Base-by-base conservation (phyloP, 1,139 yeast species). In the Sugiyamaella xylanicola region DNA sequence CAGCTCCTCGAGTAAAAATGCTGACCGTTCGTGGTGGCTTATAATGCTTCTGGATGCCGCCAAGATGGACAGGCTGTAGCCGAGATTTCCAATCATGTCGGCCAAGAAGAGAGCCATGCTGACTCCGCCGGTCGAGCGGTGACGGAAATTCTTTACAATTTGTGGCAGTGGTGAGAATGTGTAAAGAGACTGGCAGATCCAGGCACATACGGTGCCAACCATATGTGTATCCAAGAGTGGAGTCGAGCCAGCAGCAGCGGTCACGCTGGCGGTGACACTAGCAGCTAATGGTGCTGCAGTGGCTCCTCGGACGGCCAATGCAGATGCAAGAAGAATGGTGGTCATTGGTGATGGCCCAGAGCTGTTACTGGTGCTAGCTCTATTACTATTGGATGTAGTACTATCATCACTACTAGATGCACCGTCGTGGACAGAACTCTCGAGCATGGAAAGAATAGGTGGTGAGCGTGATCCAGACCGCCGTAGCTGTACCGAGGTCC, bases 101-200 rank as follows among this genome's bases (percentile, higher is more conserved):
- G 93, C 85, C 7, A 82, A 79, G 66, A 91, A 89, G 45, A 90
- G 74, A 49, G 87, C 74, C 5, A 93, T 85, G 9, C 96, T 86
- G 2, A 91, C 76, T 2, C 96, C 97, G n/a, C 84, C 86, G 0
- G 95, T 92, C 7, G 96, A 85, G 64, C 85, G 85, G 48, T 92
- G 74, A 56, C 74, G 66, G 68, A 84, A 83, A 71, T 91, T 91
- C 63, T 86, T 86, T 66, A 79, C 72, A 43, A 91, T 73, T 66
- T 91, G 97, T 0, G 97, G 97, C 49, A 90, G 75, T 59, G 96
- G 77, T 1, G 96, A 88, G 9, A 82, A 71, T 53, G 88, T 79
- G 68, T 91, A 91, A 16, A 88, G 82, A 2, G 74, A 64, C 1
- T 96, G 88, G 63, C 95, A 89, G 4, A 79, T 68, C 96, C 97